phyloP scores from a whole-genome alignment of 2,329 filamentous ascomycete species.

The Penicillium sp. region DNA sequence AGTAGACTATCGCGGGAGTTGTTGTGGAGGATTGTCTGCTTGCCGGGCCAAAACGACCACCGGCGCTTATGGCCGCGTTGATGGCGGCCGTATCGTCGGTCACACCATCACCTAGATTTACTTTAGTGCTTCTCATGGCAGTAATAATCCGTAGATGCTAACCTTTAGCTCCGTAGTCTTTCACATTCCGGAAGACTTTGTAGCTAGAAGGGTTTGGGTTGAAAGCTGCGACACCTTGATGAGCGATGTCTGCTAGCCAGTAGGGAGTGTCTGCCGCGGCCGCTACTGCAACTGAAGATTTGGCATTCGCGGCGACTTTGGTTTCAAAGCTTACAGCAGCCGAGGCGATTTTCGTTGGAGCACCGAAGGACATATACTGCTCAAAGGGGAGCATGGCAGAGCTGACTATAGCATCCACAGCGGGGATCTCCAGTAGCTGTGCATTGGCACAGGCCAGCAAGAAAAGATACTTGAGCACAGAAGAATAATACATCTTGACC shows the following conservation, averaged over 20 bases:
- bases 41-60: slow-evolving; percentile 39
- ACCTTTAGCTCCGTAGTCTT: slow-evolving; percentile 29
- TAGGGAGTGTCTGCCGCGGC: slow-evolving; percentile 20
- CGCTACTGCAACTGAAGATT: neutral
- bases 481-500: slow-evolving; percentile 15
- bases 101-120: slow-evolving; percentile 37
- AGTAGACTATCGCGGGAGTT: slow-evolving; percentile 50
- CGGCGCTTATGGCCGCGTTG: slow-evolving; percentile 39
- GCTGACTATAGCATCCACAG: slow-evolving; percentile 14
- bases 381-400: slow-evolving; percentile 13
- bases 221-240: slow-evolving; percentile 27
- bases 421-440: slow-evolving; percentile 15
- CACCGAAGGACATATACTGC: slow-evolving; percentile 14
- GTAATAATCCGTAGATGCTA: slow-evolving; percentile 14
- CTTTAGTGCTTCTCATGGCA: slow-evolving; percentile 32
- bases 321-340: neutral
- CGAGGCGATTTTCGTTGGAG: slow-evolving; percentile 8
- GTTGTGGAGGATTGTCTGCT: slow-evolving; percentile 39
- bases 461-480: slow-evolving; percentile 7
- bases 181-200: slow-evolving; percentile 25
- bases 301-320: neutral
- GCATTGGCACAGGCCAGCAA: slow-evolving; percentile 17
- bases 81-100: slow-evolving; percentile 53
- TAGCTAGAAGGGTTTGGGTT: slow-evolving; percentile 22
- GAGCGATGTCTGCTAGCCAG: slow-evolving; percentile 27